Conservation (phyloP, 805 yeast species). For the Kodamaea fukazawae region DNA sequence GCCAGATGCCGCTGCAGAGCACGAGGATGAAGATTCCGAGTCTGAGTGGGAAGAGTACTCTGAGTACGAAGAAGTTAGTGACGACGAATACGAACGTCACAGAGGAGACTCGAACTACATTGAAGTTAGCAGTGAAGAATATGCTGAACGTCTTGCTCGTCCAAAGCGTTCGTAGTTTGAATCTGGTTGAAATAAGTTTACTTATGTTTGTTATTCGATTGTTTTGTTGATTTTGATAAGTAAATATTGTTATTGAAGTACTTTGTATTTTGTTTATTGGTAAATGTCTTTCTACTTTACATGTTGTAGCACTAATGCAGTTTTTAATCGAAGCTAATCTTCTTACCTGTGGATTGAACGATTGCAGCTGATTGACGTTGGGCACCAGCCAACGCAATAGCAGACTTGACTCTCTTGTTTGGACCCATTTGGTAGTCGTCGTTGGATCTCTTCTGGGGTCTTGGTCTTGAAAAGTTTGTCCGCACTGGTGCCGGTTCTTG, state of each 20-base stretch:
- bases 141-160: conserved; percentile 12
- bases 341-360: conserved; percentile 88
- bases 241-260: background rate
- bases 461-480: conserved; percentile 13
- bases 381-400: conserved; percentile 83
- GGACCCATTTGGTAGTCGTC: conserved; percentile 19
- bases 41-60: conserved; percentile 19
- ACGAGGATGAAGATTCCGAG: conserved; percentile 5
- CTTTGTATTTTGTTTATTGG: conserved; percentile 1
- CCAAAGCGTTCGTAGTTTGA: conserved; percentile 1
- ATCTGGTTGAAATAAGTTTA: background rate
- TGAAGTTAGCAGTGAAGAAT: conserved; percentile 25
- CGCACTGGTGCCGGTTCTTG: background rate
- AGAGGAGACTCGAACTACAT: conserved; percentile 50
- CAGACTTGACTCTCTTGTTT: conserved; percentile 61
- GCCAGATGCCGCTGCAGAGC: conserved; percentile 1
- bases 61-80: conserved; percentile 48
- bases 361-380: conserved; percentile 88
- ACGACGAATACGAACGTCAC: conserved; percentile 44
- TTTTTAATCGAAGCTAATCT: conserved; percentile 59
- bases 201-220: background rate
- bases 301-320: background rate
- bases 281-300: too few relatives aligned
- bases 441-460: conserved; percentile 15
- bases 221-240: conserved; percentile 1